Base-by-base conservation (phyloP, 2,329 filamentous ascomycete species). In the Sarocladium kiliense region DNA sequence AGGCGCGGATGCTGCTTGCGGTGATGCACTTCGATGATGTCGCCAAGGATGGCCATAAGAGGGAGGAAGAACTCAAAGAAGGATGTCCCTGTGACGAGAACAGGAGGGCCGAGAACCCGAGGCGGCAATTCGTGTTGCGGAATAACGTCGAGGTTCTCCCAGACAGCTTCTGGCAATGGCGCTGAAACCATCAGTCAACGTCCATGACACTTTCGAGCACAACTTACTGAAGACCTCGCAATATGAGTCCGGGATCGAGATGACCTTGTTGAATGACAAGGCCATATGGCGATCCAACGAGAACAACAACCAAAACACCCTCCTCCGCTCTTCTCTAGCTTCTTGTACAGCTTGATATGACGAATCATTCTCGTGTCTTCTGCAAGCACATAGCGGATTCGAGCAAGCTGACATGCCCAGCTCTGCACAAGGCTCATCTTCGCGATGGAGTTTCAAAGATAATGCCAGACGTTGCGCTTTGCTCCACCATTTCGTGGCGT, bases 31-130 rank as follows among this genome's bases (percentile, higher is more conserved):
- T 78, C 72, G 39, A 78, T 74, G 7, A 79, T 74, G 54, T 79
- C 74, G 0, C 77, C 77, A 0, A 78, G 68, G 6, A 78, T 74
- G 1, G 70, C 68, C 71, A 77, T 78, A 1, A 79, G 64, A 0
- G 76, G 77, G 3, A 79, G 63, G 53, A 79, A 79, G 57, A 73
- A 79, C 57, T 78, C 76, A 45, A 79, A 78, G 36, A 77, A 74
- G 1, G 72, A 71, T 3, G 69, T 68, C 1, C 76, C 76, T 1
- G 71, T 70, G 32, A 72, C 67, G 21, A 60, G 64, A 10, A 64
- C 69, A 0, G 72, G 68, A 1, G 76, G 73, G 0, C 75, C 76
- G 3, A 71, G 58, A 1, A 63, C 57, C 9, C 70, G 65, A 0
- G 62, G 58, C 0, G 73, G 72, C 10, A 74, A 60, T 10, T 65